Evolutionary conservation across 2,329 filamentous ascomycete genomes (phyloP).

Genomic region (Fusarium brachygibbosum): DNA sequence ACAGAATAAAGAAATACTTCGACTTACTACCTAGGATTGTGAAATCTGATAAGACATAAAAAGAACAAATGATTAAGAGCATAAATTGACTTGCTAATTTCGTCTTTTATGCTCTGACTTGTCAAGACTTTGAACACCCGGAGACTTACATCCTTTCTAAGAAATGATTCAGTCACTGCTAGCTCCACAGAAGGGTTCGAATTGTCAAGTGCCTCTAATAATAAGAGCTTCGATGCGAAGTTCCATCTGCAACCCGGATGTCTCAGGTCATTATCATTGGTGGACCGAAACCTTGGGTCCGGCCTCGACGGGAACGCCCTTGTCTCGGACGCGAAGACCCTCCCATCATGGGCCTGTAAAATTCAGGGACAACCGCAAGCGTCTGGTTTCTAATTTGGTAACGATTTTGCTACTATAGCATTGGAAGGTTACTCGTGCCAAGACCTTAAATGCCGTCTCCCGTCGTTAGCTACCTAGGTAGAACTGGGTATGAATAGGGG

Average conservation of each 20-base stretch:
- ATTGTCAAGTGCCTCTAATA: not conserved
- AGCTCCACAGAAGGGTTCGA: not conserved
- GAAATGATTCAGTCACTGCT: not conserved
- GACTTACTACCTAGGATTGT: too few relatives aligned
- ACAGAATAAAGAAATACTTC: too few relatives aligned
- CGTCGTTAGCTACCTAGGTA: constrained; percentile 7
- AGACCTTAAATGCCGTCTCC: constrained; percentile 20
- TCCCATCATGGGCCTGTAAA: constrained; percentile 4
- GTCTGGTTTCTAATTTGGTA: constrained; percentile 13
- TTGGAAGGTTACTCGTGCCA: constrained; percentile 17
- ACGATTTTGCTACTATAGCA: not conserved
- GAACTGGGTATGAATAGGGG: constrained; percentile 3
- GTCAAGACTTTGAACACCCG: not conserved
- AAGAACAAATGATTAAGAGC: too few relatives aligned
- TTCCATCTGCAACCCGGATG: constrained; percentile 1
- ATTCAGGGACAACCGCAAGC: constrained; percentile 9
- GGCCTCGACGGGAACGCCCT: constrained; percentile 10
- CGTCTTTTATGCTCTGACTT: not conserved
- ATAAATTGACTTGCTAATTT: not conserved
- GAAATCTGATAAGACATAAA: too few relatives aligned
- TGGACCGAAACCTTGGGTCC: constrained; percentile 16
- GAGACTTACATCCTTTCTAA: not conserved
- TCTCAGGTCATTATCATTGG: constrained; percentile 3
- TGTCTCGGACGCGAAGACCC: constrained; percentile 17
- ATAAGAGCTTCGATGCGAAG: constrained; percentile 2